Conservation (phyloP, 2,329 filamentous ascomycete species). For the Dissoconium aciculare region DNA sequence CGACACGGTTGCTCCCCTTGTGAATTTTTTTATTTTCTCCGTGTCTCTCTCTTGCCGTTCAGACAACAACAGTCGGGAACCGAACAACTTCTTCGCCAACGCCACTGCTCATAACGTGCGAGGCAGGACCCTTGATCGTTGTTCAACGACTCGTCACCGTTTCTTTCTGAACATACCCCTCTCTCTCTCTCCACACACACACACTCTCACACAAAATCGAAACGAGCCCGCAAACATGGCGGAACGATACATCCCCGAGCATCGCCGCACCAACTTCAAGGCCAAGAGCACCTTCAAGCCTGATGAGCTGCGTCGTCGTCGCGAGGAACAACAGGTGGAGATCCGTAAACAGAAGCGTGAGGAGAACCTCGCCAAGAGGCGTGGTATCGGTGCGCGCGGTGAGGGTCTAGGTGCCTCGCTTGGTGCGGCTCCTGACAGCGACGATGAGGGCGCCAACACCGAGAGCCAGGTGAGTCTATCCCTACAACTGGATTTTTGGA, state of each 20-base stretch:
- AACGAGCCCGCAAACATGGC: conserved; percentile 52
- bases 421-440: conserved; percentile 83
- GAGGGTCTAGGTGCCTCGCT: conserved; percentile 68
- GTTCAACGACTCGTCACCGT: too few relatives aligned
- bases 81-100: too few relatives aligned
- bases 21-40: too few relatives aligned
- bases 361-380: conserved; percentile 95
- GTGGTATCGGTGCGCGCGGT: conserved; percentile 67
- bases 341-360: conserved; percentile 98
- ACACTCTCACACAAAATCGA: too few relatives aligned
- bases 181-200: too few relatives aligned
- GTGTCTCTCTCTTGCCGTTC: too few relatives aligned
- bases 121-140: too few relatives aligned
- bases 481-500: too few relatives aligned
- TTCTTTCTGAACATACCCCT: too few relatives aligned
- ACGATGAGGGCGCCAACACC: conserved; percentile 88
- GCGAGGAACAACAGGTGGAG: conserved; percentile 98
- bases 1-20: too few relatives aligned
- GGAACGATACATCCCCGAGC: conserved; percentile 98
- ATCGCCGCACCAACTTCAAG: conserved; percentile 98
- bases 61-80: too few relatives aligned
- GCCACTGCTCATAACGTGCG: too few relatives aligned
- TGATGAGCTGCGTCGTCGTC: conserved; percentile 92
- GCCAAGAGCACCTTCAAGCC: conserved; percentile 98
- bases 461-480: conserved; percentile 71